Evolutionary conservation across 805 yeast genomes (phyloP).

Genomic region (Lipomyces sp.): DNA sequence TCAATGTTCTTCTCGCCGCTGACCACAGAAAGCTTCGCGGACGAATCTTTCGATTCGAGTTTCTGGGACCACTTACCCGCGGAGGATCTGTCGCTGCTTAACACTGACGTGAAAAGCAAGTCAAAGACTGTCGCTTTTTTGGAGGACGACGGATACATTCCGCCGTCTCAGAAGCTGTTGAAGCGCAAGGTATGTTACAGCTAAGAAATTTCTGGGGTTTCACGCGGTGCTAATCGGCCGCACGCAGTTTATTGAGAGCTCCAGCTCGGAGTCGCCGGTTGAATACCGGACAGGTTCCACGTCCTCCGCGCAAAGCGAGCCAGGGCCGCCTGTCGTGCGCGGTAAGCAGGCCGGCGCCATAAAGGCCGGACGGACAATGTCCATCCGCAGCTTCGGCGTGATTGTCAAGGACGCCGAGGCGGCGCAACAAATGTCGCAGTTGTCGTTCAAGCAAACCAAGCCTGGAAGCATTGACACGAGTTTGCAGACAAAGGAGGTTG

Average conservation of each 20-base stretch:
- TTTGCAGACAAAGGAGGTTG: neutral
- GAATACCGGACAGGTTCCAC: neutral
- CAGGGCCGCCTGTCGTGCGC: neutral
- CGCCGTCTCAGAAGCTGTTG: constrained; percentile 88
- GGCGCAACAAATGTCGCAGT: neutral
- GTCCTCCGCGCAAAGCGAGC: neutral
- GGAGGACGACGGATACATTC: constrained; percentile 92
- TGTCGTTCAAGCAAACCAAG: neutral
- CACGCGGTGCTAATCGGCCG: neutral
- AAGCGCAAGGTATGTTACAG: constrained; percentile 31
- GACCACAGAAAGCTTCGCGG: too few relatives aligned
- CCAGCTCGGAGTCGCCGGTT: constrained; percentile 9
- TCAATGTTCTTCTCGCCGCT: too few relatives aligned
- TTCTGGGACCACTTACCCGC: neutral
- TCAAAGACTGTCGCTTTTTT: constrained; percentile 39
- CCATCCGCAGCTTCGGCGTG: constrained; percentile 6
- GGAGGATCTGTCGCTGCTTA: constrained; percentile 7
- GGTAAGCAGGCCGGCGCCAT: too few relatives aligned
- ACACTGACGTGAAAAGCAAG: constrained; percentile 34
- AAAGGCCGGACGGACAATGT: neutral
- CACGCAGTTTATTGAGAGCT: constrained; percentile 1
- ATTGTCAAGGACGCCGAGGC: constrained; percentile 1
- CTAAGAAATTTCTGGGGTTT: too few relatives aligned
- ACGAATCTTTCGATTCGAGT: too few relatives aligned
- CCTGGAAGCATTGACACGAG: too few relatives aligned